Evolutionary conservation across 202 grass and related monocot species (phyloP).

Genomic region (Dendrocalamus latiflorus): DNA sequence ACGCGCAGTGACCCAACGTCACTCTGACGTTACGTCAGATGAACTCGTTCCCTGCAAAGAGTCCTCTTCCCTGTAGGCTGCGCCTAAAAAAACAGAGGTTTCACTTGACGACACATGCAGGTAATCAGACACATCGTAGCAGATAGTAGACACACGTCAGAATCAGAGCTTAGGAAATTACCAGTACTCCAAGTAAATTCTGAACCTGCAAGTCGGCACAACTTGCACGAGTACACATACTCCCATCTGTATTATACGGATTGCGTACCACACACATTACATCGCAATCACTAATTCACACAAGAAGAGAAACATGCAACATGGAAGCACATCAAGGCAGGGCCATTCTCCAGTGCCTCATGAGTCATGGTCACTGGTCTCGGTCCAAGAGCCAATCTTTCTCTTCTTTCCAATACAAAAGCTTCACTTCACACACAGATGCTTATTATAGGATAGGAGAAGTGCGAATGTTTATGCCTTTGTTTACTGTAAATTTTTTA

Average conservation of each 20-base stretch:
- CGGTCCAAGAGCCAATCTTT: not conserved
- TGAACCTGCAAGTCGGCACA: not conserved
- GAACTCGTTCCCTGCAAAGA: no score
- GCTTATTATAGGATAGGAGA: not conserved
- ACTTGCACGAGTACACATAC: not conserved
- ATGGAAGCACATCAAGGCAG: not conserved
- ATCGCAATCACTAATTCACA: not conserved
- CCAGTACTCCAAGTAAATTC: not conserved
- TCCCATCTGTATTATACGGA: not conserved
- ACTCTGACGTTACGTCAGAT: no score
- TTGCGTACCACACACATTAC: not conserved
- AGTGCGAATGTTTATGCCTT: no score
- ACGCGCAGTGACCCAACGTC: no score
- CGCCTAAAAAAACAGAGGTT: not conserved
- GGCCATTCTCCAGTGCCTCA: not conserved
- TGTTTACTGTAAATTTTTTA: no score
- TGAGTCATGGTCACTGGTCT: not conserved
- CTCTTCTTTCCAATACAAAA: not conserved
- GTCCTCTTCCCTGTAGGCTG: not conserved
- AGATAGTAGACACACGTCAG: constrained; percentile 4
- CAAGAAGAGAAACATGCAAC: not conserved
- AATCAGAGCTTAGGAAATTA: constrained; percentile 4
- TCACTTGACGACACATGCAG: not conserved
- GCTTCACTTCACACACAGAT: not conserved
- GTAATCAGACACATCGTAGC: not conserved